Evolutionary conservation across 495 filamentous ascomycete species (phyloP), one percentile per base, ranked within the genome.

Genomic region (Trichocladium uniseriatum): DNA sequence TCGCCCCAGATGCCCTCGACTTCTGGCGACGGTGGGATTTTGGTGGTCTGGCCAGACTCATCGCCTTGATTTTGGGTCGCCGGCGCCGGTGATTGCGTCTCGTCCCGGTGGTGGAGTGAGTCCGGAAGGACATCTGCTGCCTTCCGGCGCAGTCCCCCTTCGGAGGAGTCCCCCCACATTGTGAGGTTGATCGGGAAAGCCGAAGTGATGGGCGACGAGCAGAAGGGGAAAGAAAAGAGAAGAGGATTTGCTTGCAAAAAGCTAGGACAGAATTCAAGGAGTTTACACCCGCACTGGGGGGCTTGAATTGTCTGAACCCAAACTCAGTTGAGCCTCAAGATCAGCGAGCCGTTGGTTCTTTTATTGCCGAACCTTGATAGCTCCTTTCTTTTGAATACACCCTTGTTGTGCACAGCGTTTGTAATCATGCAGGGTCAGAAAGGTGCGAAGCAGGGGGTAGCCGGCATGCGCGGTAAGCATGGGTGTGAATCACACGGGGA

Each of bases 1-100:
- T 92, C 87, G 20, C 87, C 87, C 87, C 87, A 92, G 16, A 79
- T 82, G 37, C 83, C 83, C 22, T 79, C 73, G 34, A 18, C 45
- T 5, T 59, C 54, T 2, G 56, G 51, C 35, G 20, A 51, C 1
- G 55, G 42, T 1, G 52, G 50, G n/a, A 29, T 38, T n/a, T 45
- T 14, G 16, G 51, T 53, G 18, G 56, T 49, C 7, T 52, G 55
- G 31, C 48, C 48, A 3, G 52, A 51, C 9, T 27, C 31, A 27
- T n/a, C 29, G 4, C 20, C 10, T 11, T 57, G 51, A 6, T 38
- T 20, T 5, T 3, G 24, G 24, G 24, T 3, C 8, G 24, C 24
- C 3, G 3, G 24, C 8, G 16, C 10, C 16, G 24, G 38, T 29
- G 41, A 31, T 22, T 45, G 42, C 28, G 47, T 50, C 7, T 57